Evolutionary conservation across 176 grass and related monocot genomes (phyloP).

Genomic region (Hsuehochloa calcarea): DNA sequence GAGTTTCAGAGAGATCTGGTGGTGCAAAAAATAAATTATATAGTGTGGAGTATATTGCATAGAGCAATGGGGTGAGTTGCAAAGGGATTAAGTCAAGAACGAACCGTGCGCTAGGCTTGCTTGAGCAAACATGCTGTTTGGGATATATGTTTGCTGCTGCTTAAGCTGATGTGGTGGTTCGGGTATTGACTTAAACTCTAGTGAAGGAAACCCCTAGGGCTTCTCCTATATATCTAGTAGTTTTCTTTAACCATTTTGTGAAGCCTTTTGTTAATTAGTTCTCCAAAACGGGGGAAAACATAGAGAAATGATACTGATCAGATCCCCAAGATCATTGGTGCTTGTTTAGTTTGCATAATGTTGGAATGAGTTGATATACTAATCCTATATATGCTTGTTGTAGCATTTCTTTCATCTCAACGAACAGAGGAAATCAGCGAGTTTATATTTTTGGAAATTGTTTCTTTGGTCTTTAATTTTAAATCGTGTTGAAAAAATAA

Average conservation of each 20-base stretch:
- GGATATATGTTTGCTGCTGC: background rate
- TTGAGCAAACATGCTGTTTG: background rate
- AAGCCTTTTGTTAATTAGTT: constrained; percentile 11
- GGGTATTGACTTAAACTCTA: constrained; percentile 78
- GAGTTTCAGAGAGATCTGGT: background rate
- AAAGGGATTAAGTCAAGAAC: constrained; percentile 80
- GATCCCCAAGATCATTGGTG: background rate
- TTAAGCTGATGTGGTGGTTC: constrained; percentile 68
- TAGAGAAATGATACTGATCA: constrained; percentile 15
- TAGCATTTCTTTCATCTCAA: background rate
- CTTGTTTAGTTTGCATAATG: constrained; percentile 26
- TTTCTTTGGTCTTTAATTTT: background rate
- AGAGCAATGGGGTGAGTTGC: constrained; percentile 29
- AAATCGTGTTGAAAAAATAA: background rate
- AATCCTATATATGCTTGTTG: background rate
- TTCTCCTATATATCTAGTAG: constrained; percentile 26
- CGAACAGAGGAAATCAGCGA: background rate
- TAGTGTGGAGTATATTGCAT: constrained; percentile 31
- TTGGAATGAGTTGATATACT: constrained; percentile 14
- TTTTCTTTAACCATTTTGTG: constrained; percentile 33
- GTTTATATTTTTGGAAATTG: background rate
- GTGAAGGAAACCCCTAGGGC: constrained; percentile 26
- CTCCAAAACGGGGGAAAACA: background rate
- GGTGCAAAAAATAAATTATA: constrained; percentile 22
- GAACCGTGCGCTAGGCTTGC: constrained; percentile 50